Evolutionary conservation across 176 grass and related monocot species (phyloP), one percentile per base, ranked within the genome.

Genomic region (Eremochloa ophiuroides): DNA sequence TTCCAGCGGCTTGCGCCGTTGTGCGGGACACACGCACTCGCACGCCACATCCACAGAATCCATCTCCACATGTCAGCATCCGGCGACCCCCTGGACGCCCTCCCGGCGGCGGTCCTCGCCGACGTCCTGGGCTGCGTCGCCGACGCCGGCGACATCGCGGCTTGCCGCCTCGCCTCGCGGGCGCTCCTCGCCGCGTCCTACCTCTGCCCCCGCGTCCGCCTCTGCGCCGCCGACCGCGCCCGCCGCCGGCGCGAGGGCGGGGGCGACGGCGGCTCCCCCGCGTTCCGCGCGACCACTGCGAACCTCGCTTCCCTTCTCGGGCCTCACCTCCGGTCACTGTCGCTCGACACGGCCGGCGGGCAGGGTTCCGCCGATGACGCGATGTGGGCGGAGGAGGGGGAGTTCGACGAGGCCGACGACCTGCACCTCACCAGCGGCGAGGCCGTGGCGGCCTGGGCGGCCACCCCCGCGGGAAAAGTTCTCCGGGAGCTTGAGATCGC

Each of bases 141-240:
- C 47, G 87, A 93, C 80, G 75, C 82, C 46, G 46, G 53, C 39
- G 87, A 90, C 72, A 55, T 97, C 55, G 83, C 82, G 14, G 16
- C 76, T 11, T 97, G 80, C 87, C 89, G 94, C 61, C 91, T 97
- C 44, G 73, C 86, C 62, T 97, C 74, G 40, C 82, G 88, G 4
- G 47, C 66, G 1, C 85, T 91, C 41, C 83, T 81, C 23, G 64
- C 55, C 29, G 81, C 75, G 17, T 74, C 75, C 39, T 68, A 80
- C 75, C 31, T 48, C 61, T 86, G 82, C 50, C 74, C 91, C 10
- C 77, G 84, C 71, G 81, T 84, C 35, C 73, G 66, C 71, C 64
- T 84, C 58, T 41, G 72, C 67, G 75, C 60, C 41, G 87, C 89
- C 68, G 71, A 71, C 72, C 46, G 62, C 38, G 81, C 79, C 38